A percentile compares a stretch with the other conserved stretches of the same genome.
phyloP scores from a whole-genome alignment of 768 basidiomycete genomes.

The Russula virescens region DNA sequence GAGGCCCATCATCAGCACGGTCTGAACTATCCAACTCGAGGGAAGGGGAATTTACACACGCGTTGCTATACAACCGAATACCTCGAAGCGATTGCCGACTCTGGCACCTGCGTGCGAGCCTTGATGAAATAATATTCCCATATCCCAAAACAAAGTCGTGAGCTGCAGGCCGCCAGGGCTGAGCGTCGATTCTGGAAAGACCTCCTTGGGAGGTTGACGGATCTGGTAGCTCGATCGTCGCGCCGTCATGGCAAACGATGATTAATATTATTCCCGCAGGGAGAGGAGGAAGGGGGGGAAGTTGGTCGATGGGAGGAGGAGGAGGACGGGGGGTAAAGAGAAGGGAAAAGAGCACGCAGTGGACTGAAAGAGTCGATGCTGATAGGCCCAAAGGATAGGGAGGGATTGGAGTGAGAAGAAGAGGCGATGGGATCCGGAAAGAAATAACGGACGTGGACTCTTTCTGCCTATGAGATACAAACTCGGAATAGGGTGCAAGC shows the following conservation, averaged over 20 bases:
- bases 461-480: neutral
- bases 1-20: neutral
- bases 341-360: neutral
- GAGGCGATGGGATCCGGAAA: conserved; percentile 5
- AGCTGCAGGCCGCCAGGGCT: conserved; percentile 22
- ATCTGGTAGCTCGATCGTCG: conserved; percentile 22
- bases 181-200: conserved; percentile 24
- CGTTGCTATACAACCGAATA: conserved; percentile 21
- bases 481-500: conserved; percentile 13
- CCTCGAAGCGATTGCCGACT: conserved; percentile 21
- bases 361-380: neutral
- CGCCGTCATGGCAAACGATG: conserved; percentile 5
- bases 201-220: conserved; percentile 22
- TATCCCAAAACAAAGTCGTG: conserved; percentile 23
- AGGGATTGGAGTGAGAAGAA: conserved; percentile 4
- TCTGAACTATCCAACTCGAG: neutral
- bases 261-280: neutral
- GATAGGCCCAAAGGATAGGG: neutral
- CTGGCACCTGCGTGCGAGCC: conserved; percentile 20
- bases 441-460: neutral
- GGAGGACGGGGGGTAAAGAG: neutral
- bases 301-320: neutral
- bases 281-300: neutral
- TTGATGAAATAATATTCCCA: conserved; percentile 20
- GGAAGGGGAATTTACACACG: conserved; percentile 8